Percentiles rank a stretch among this genome's conserved stretches.
These are phyloP conservation scores for Metschnikowia picachoensis DNA, from an alignment of 805 yeast species.

Conservation along the genomic window DNA sequence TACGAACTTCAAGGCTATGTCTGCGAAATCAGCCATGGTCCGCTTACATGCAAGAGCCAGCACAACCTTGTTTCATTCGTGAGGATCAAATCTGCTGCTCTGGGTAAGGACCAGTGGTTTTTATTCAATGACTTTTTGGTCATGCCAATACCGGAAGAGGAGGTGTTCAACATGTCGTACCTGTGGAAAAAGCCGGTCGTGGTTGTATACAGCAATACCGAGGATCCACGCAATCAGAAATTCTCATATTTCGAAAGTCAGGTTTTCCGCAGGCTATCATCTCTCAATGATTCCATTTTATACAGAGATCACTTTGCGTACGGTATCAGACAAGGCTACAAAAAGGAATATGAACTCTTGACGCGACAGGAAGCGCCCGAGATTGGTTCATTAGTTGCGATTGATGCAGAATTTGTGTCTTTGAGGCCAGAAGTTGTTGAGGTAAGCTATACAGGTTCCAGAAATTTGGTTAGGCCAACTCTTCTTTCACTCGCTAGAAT, in stretches of 20 bases:
- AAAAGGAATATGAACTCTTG: conserved; percentile 64
- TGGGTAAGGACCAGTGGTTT: conserved; percentile 54
- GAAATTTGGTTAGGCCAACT: conserved; percentile 69
- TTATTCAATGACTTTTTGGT: conserved; percentile 91
- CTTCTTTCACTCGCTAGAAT: conserved; percentile 80
- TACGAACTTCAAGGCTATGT: conserved; percentile 69
- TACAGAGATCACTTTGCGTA: conserved; percentile 73
- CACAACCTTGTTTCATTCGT: conserved; percentile 62
- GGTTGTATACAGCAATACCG: conserved; percentile 57
- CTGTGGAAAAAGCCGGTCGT: conserved; percentile 86
- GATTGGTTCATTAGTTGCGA: conserved; percentile 77
- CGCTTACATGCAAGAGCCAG: conserved; percentile 33
- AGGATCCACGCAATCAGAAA: conserved; percentile 36
- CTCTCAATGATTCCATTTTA: conserved; percentile 58
- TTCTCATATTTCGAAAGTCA: conserved; percentile 36
- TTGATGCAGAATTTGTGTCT: conserved; percentile 95
- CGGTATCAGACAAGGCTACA: conserved; percentile 54
- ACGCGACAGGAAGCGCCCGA: conserved; percentile 67
- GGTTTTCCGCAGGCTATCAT: conserved; percentile 17
- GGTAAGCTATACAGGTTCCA: conserved; percentile 67
- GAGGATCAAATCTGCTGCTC: conserved; percentile 31
- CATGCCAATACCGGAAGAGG: conserved; percentile 65
- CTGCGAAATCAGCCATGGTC: conserved; percentile 56
- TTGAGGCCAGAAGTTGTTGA: conserved; percentile 76
- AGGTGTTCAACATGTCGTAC: conserved; percentile 66